Evolutionary conservation across 1,284 basidiomycete genomes (phyloP), one percentile per base, ranked within the genome.

Genomic region (Hypsizygus ulmarius): DNA sequence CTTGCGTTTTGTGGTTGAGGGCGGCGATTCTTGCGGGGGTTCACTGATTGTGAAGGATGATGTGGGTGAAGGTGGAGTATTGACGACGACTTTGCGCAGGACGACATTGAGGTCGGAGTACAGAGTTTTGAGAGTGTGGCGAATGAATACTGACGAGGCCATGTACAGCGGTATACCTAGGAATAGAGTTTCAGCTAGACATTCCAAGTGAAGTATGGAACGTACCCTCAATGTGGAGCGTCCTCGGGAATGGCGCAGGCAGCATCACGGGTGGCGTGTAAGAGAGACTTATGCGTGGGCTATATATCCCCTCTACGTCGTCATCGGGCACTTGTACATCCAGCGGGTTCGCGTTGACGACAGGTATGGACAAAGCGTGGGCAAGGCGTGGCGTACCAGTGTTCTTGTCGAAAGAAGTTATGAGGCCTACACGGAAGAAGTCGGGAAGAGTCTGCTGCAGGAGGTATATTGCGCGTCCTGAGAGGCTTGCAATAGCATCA

Each of bases 41-140:
- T 43, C 45, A 14, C 47, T 19, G n/a, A 27, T 9, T 27, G 43
- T 25, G 3, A 51, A 29, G 27, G 50, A 28, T 10, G 45, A 30
- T 27, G 56, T 29, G n/a, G 54, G 37, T 3, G 60, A 51, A 10
- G 57, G 55, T 6, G 64, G 64, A 3, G 65, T 63, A 25, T 69
- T 57, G 14, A 82, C 67, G 0, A 63, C 60, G 33, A 81, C 59
- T 59, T 75, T 81, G 14, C 68, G 71, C 25, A 87, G 65, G 32
- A 73, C 71, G 29, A 90, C 76, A 3, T 61, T 64, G 33, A 88
- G 65, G 59, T 87, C 79, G 11, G 81, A 75, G 60, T 88, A 88
- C 11, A 90, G 64, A 5, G 88, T 81, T 57, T 81, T 84, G 57
- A 90, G 74, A 3, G 86, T 84, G 54, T 86, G 86, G 16, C 84